Conservation (phyloP, 2,329 filamentous ascomycete genomes). For the Cladosporium sphaerospermum region DNA sequence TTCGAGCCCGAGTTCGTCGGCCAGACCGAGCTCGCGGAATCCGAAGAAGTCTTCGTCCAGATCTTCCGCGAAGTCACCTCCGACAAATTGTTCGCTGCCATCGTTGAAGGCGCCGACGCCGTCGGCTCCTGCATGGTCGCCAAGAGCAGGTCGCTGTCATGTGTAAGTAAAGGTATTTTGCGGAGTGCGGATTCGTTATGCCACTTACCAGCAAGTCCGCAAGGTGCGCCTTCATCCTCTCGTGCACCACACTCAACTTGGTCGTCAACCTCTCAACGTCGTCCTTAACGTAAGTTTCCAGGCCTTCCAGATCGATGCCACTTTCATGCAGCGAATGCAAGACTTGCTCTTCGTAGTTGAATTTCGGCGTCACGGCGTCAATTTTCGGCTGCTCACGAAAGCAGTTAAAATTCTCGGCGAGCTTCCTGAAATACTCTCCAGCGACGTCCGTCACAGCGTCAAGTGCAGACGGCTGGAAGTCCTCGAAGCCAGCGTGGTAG, state of each 20-base stretch:
- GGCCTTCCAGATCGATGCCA: slow-evolving; percentile 70
- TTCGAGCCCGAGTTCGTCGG: slow-evolving; percentile 82
- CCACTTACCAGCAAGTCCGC: slow-evolving; percentile 67
- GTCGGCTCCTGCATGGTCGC: slow-evolving; percentile 67
- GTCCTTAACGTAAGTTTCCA: slow-evolving; percentile 85
- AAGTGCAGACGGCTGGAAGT: slow-evolving; percentile 89
- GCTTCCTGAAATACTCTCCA: slow-evolving; percentile 80
- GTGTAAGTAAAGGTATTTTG: slow-evolving; percentile 20
- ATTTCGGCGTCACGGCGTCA: slow-evolving; percentile 48
- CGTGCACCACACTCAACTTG: slow-evolving; percentile 79
- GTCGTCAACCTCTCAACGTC: slow-evolving; percentile 80
- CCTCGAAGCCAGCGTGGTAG: slow-evolving; percentile 94
- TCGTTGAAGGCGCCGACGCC: slow-evolving; percentile 91
- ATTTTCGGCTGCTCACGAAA: slow-evolving; percentile 76
- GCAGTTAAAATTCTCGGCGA: slow-evolving; percentile 70
- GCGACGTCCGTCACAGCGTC: slow-evolving; percentile 87
- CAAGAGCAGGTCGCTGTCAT: slow-evolving; percentile 66
- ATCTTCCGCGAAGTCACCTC: slow-evolving; percentile 94
- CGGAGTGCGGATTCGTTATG: too few relatives aligned
- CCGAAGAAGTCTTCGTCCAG: slow-evolving; percentile 98
- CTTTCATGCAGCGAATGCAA: slow-evolving; percentile 80
- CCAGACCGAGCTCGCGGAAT: slow-evolving; percentile 89
- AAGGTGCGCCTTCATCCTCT: slow-evolving; percentile 88
- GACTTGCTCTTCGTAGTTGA: slow-evolving; percentile 76
- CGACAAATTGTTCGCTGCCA: slow-evolving; percentile 92